A percentile compares a stretch with the other conserved stretches of the same genome.
Evolutionary conservation across 129 eudicot species (phyloP).

Genomic region (Arctium minus): DNA sequence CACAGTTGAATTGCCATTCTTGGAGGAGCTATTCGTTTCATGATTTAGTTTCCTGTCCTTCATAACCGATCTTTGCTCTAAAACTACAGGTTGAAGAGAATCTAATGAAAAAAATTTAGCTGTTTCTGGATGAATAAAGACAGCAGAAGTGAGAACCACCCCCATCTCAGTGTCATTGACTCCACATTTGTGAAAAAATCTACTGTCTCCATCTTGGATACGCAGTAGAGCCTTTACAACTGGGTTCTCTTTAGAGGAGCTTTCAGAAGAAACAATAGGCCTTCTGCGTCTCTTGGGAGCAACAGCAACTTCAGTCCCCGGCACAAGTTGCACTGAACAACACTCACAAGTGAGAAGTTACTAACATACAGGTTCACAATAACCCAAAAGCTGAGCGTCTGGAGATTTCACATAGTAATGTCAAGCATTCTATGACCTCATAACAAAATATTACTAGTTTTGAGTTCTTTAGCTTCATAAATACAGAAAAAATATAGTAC

Average conservation of each 20-base stretch:
- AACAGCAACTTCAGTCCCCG: conserved; percentile 89
- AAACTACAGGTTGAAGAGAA: conserved; percentile 50
- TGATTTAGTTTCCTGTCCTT: conserved; percentile 43
- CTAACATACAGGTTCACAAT: neutral
- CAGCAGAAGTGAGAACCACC: conserved; percentile 60
- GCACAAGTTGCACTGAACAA: conserved; percentile 84
- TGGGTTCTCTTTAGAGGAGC: conserved; percentile 23
- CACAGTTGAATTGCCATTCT: conserved; percentile 32
- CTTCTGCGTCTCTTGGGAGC: conserved; percentile 87
- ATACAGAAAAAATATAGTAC: neutral
- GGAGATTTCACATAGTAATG: neutral
- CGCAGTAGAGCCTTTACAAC: conserved; percentile 67
- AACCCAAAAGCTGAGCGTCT: neutral
- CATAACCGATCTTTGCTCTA: conserved; percentile 55
- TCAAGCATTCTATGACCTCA: neutral
- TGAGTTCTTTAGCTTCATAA: neutral
- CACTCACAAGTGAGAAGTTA: conserved; percentile 24
- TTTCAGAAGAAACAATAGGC: conserved; percentile 18
- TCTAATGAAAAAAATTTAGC: conserved; percentile 50
- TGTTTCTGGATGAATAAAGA: conserved; percentile 85
- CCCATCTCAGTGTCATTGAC: conserved; percentile 53
- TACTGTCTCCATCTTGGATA: conserved; percentile 66
- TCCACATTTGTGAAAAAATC: conserved; percentile 48
- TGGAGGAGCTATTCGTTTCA: conserved; percentile 24
- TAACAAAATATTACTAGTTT: neutral